Evolutionary conservation across 495 filamentous ascomycete species (phyloP), one percentile per base, ranked within the genome.

Genomic region (Melanomma pulvis-pyrius): DNA sequence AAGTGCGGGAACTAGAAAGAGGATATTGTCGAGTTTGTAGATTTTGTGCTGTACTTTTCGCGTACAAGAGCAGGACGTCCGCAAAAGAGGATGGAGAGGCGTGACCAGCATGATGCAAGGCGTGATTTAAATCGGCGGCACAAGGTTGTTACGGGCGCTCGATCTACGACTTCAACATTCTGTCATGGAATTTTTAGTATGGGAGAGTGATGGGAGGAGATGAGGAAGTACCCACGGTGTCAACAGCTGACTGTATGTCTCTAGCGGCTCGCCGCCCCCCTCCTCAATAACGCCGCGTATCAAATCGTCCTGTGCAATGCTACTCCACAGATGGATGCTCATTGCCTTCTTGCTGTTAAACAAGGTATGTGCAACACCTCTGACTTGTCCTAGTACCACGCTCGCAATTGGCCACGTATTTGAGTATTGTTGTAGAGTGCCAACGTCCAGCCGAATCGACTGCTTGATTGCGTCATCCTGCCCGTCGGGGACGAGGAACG

Each of bases 331-430:
- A 55, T 72, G 67, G 39, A 72, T 73, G 29, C 66, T 73, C 70
- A 74, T 72, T 5, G 67, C 65, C 68, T 69, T 74, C 64, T 73
- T 72, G 26, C 63, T 69, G 26, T 65, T 66, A 2, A 68, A 69
- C 44, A 74, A 65, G 28, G 88, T 86, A 71, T 86, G 82, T 17
- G 88, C 88, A n/a, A 89, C 86, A 12, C 82, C 82, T 67, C 83
- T 84, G 29, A 96, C 90, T 75, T 94, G 90, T 19, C 81, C 81
- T 75, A 91, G 85, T 11, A 91, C 89, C 9, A 80, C 84, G 32
- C 82, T 82, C 5, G 91, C 92, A 24, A 92, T 87, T 36, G 88
- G 86, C 92, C 92, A 97, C 6, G 91, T 86, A 41, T 82, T 79
- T 61, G 83, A 87, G 4, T 96, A 77, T 4, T 85, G 85, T 72